These are phyloP conservation scores for Fusarium sacchari DNA, from an alignment of 2,329 filamentous ascomycete genomes.

Conservation along the genomic window DNA sequence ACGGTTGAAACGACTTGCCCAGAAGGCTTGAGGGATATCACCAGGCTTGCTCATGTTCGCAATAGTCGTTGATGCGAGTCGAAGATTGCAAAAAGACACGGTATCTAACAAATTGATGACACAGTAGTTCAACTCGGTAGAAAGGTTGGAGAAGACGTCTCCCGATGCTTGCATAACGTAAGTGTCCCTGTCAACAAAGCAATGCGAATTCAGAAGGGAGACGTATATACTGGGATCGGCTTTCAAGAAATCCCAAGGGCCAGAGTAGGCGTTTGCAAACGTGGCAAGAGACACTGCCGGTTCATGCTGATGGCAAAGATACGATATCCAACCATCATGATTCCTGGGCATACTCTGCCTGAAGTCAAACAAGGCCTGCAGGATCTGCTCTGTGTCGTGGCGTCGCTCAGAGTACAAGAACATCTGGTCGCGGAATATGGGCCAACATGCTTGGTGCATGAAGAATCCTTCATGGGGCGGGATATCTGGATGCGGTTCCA, in stretches of 20 bases:
- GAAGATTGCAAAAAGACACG: neutral
- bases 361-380: neutral
- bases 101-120: neutral
- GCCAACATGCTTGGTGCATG: neutral
- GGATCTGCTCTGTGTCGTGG: neutral
- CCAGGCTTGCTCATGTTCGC: neutral
- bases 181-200: neutral
- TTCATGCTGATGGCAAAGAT: neutral
- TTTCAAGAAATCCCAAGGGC: neutral
- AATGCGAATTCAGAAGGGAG: neutral
- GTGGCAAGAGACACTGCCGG: neutral
- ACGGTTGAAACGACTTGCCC: conserved; percentile 13
- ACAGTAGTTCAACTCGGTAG: neutral
- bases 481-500: neutral
- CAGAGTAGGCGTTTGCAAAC: too few relatives aligned
- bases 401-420: neutral
- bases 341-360: neutral
- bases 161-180: neutral
- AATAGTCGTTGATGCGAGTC: conserved; percentile 3
- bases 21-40: conserved; percentile 7
- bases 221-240: neutral
- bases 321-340: neutral
- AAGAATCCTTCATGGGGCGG: neutral
- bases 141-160: neutral
- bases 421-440: neutral